phyloP scores from a whole-genome alignment of 805 yeast species.

The Maudiozyma serrabonitensis region DNA sequence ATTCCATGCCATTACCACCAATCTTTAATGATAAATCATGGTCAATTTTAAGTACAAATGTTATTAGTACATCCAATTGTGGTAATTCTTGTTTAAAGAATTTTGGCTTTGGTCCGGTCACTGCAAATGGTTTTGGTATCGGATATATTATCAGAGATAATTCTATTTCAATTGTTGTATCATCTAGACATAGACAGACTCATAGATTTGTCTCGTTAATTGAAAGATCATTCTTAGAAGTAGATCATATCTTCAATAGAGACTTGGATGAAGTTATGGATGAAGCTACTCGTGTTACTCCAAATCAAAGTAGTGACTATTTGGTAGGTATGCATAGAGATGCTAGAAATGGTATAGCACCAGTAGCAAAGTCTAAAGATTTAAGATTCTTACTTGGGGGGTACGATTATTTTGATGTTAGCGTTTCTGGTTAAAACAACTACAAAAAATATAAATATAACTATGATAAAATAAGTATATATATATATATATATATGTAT shows the following conservation, averaged over 20 bases:
- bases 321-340: conserved; percentile 5
- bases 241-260: conserved; percentile 41
- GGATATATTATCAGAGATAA: conserved; percentile 82
- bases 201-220: conserved; percentile 60
- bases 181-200: conserved; percentile 86
- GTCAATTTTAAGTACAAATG: conserved; percentile 73
- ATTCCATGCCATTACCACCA: conserved; percentile 43
- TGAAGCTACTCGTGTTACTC: background rate
- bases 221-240: conserved; percentile 52
- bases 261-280: conserved; percentile 4
- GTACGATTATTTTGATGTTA: conserved; percentile 68
- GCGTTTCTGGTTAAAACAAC: conserved; percentile 16
- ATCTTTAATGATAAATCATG: conserved; percentile 82
- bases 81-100: conserved; percentile 82
- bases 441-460: background rate
- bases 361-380: conserved; percentile 26
- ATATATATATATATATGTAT: background rate
- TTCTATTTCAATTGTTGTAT: conserved; percentile 68
- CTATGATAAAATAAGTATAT: background rate
- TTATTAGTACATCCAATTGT: conserved; percentile 79
- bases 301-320: conserved; percentile 2
- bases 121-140: conserved; percentile 86
- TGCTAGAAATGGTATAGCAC: background rate
- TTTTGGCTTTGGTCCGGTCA: conserved; percentile 88
- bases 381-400: conserved; percentile 56